A percentile compares a stretch with the other conserved stretches of the same genome.
These are phyloP conservation scores for Zymoseptoria tritici DNA, from an alignment of 2,329 filamentous ascomycete species.

Conservation along the genomic window DNA sequence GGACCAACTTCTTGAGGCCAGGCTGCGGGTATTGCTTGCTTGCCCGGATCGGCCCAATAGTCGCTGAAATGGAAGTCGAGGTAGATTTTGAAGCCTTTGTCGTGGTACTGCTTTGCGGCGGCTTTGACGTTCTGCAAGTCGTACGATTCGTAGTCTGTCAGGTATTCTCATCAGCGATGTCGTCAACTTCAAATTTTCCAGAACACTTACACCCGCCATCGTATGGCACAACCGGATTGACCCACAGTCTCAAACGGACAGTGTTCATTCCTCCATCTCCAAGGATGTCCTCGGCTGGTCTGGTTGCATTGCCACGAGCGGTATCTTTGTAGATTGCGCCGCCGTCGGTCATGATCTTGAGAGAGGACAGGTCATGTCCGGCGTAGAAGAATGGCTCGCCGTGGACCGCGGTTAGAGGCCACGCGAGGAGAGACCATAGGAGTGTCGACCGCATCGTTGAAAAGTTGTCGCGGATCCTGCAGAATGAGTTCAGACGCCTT, in stretches of 20 bases:
- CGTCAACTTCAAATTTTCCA: too few species aligned
- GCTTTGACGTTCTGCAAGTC: slow-evolving; percentile 29
- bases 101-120: slow-evolving; percentile 30
- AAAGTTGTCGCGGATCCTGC: too few species aligned
- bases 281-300: slow-evolving; percentile 30
- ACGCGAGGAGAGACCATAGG: too few species aligned
- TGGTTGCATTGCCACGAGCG: slow-evolving; percentile 29
- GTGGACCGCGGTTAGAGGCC: too few species aligned
- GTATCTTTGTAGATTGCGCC: slow-evolving; percentile 34
- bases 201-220: slow-evolving; percentile 18
- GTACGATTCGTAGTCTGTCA: slow-evolving; percentile 21
- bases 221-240: slow-evolving; percentile 23
- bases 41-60: slow-evolving; percentile 33
- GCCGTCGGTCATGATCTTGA: slow-evolving; percentile 31
- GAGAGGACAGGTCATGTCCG: slow-evolving; percentile 35
- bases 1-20: slow-evolving; percentile 30
- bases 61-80: slow-evolving; percentile 29
- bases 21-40: slow-evolving; percentile 28
- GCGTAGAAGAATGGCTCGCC: slow-evolving; percentile 32
- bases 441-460: too few species aligned
- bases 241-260: slow-evolving; percentile 28
- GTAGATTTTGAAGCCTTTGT: slow-evolving; percentile 32
- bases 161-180: neutral
- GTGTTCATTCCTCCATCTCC: slow-evolving; percentile 32
- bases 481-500: too few species aligned